Conservation (phyloP, 2,329 filamentous ascomycete genomes). For the Alternaria arborescens region DNA sequence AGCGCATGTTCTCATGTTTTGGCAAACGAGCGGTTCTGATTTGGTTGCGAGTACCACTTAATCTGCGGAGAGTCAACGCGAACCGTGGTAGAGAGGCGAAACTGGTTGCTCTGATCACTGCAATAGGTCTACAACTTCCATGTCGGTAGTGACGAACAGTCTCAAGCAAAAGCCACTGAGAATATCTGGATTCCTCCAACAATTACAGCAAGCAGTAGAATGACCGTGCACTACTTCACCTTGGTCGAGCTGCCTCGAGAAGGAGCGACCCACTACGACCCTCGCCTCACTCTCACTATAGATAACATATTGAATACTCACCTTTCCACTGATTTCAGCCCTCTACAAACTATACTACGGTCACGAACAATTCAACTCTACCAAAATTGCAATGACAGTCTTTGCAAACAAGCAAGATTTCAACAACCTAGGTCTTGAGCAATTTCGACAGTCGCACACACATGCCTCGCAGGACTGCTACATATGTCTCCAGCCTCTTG, state of each 20-base stretch:
- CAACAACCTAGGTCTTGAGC: constrained; percentile 18
- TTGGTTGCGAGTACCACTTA: background rate
- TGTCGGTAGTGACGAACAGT: background rate
- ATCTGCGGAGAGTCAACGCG: background rate
- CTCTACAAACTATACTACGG: background rate
- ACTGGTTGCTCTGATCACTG: background rate
- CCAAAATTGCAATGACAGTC: constrained; percentile 18
- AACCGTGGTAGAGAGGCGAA: background rate
- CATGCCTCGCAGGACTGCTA: constrained; percentile 27
- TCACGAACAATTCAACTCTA: background rate
- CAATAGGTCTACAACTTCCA: background rate
- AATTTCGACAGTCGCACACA: constrained; percentile 12
- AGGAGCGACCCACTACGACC: background rate
- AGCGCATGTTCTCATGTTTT: background rate
- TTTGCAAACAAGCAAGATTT: constrained; percentile 26
- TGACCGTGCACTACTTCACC: background rate
- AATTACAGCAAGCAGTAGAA: background rate
- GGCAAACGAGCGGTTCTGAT: background rate
- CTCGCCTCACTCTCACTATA: constrained; percentile 2
- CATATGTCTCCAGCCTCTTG: constrained; percentile 26
- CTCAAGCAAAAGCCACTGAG: background rate
- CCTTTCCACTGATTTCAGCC: background rate
- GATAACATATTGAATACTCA: background rate
- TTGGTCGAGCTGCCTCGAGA: background rate
- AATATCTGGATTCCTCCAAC: no score